Conservation (phyloP, 768 basidiomycete species). For the Pleurotus tuber-regium region DNA sequence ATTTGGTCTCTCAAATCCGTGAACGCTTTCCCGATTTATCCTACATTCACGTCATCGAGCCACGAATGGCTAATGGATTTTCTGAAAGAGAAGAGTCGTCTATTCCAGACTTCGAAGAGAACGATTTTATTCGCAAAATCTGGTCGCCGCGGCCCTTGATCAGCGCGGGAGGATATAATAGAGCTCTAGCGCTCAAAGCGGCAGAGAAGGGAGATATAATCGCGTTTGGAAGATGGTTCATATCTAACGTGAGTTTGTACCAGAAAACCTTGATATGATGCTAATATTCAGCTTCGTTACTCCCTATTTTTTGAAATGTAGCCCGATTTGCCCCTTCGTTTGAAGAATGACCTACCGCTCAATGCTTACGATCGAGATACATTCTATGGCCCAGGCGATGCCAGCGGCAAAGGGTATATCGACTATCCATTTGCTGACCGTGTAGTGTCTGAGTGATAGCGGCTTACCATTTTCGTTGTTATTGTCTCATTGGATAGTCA, state of each 20-base stretch:
- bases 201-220: constrained; percentile 30
- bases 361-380: no score
- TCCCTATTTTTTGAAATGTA: no score
- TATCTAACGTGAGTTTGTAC: constrained; percentile 29
- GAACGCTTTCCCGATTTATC: constrained; percentile 39
- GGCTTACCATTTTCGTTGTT: no score
- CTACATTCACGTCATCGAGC: constrained; percentile 52
- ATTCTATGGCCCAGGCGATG: no score
- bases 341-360: no score
- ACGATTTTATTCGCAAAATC: constrained; percentile 42
- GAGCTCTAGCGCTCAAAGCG: constrained; percentile 36
- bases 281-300: no score
- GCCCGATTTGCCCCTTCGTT: no score
- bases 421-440: no score
- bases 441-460: no score
- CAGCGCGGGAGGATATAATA: constrained; percentile 41
- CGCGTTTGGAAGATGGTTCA: constrained; percentile 27
- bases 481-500: no score
- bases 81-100: constrained; percentile 11
- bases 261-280: no score
- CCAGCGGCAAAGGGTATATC: no score
- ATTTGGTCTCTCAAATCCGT: constrained; percentile 41
- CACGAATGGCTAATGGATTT: constrained; percentile 21
- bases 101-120: constrained; percentile 22
- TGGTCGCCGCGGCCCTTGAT: constrained; percentile 43